Evolutionary conservation across 495 filamentous ascomycete genomes (phyloP).

Genomic region (Penicillium canariense): DNA sequence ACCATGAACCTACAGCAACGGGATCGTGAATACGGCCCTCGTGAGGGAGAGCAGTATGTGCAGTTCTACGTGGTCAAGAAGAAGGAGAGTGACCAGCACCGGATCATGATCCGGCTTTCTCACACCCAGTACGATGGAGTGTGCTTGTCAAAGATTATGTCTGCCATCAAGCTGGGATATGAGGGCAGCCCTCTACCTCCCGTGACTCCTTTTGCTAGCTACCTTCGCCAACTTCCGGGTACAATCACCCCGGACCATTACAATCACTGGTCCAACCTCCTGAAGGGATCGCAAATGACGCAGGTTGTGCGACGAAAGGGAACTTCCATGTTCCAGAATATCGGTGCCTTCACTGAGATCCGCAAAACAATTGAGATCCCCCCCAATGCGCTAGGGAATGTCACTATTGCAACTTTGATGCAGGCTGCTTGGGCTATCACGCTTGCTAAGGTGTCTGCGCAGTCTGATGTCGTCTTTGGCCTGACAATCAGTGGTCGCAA

Average conservation of each 20-base stretch:
- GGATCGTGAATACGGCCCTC: conserved; percentile 50
- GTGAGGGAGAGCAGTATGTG: conserved; percentile 61
- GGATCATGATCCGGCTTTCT: conserved; percentile 65
- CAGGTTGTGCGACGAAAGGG: conserved; percentile 38
- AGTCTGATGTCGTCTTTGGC: conserved; percentile 55
- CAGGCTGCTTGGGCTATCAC: conserved; percentile 57
- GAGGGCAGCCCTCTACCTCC: conserved; percentile 43
- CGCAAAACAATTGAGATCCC: conserved; percentile 41
- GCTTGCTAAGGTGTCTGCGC: conserved; percentile 48
- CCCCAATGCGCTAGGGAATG: conserved; percentile 41
- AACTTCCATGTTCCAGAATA: conserved; percentile 38
- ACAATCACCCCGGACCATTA: conserved; percentile 54
- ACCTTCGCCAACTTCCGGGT: conserved; percentile 50
- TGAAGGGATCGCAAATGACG: conserved; percentile 47
- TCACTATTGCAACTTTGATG: conserved; percentile 55
- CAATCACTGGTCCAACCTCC: conserved; percentile 42
- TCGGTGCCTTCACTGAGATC: conserved; percentile 37
- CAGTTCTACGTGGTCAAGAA: conserved; percentile 59
- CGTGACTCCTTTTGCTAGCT: conserved; percentile 56
- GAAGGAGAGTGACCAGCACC: conserved; percentile 46
- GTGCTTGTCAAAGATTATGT: conserved; percentile 60
- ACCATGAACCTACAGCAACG: conserved; percentile 45
- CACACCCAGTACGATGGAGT: conserved; percentile 77
- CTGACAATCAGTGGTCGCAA: conserved; percentile 57
- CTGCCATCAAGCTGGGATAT: conserved; percentile 53